These are phyloP conservation scores for Gillenia trifoliata DNA, from an alignment of 306 rosid genomes.

Conservation along the genomic window DNA sequence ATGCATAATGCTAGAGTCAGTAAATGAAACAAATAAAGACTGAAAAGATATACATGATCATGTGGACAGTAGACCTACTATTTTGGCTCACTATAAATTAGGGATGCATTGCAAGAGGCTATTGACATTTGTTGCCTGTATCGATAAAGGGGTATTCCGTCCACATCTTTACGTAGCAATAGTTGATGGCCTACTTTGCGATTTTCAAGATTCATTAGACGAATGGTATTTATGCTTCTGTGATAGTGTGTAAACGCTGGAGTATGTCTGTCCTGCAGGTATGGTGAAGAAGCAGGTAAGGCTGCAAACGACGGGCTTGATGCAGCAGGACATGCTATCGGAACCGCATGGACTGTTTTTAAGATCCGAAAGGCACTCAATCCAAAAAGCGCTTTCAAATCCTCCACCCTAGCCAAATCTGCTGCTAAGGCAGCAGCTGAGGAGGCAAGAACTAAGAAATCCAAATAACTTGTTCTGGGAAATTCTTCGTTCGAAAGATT, in stretches of 20 bases:
- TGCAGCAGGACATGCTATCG: slow-evolving; percentile 91
- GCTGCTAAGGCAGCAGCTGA: slow-evolving; percentile 69
- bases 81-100: background rate
- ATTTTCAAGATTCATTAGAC: background rate
- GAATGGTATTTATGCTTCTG: background rate
- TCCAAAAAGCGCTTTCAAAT: slow-evolving; percentile 69
- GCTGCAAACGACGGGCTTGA: slow-evolving; percentile 74
- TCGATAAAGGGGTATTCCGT: background rate
- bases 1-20: slow-evolving; percentile 1
- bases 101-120: background rate
- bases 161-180: background rate
- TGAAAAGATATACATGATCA: background rate
- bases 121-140: background rate
- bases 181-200: background rate
- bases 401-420: slow-evolving; percentile 63
- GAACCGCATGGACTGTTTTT: slow-evolving; percentile 81
- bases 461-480: slow-evolving; percentile 31
- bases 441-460: slow-evolving; percentile 37
- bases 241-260: background rate
- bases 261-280: slow-evolving; percentile 47
- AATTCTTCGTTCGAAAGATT: slow-evolving; percentile 1
- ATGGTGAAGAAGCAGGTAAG: slow-evolving; percentile 82
- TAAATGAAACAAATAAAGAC: background rate
- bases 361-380: slow-evolving; percentile 79
- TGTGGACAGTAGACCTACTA: background rate